Evolutionary conservation across 2,329 filamentous ascomycete genomes (phyloP).

Genomic region (Pseudogymnoascus sp.): DNA sequence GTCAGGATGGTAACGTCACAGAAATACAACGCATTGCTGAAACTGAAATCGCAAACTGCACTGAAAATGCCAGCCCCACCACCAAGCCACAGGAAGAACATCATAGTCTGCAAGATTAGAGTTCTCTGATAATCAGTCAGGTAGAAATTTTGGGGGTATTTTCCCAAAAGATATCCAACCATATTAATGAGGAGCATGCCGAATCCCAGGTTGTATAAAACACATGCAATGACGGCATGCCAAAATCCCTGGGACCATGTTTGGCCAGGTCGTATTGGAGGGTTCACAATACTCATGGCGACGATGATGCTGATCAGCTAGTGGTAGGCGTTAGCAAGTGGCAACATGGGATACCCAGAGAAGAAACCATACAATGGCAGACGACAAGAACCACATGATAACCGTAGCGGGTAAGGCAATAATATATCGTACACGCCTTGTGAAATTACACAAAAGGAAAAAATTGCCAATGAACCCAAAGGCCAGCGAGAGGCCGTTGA

Average conservation of each 20-base stretch:
- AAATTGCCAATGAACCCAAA: constrained; percentile 59
- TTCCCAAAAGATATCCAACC: constrained; percentile 58
- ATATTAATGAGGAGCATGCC: constrained; percentile 60
- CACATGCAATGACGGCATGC: constrained; percentile 57
- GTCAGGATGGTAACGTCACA: constrained; percentile 54
- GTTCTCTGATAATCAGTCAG: constrained; percentile 60
- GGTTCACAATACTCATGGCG: constrained; percentile 45
- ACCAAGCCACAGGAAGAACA: constrained; percentile 61
- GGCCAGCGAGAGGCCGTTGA: constrained; percentile 56
- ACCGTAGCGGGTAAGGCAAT: constrained; percentile 60
- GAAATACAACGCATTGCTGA: constrained; percentile 52
- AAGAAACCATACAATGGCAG: constrained; percentile 49
- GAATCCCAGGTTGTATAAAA: constrained; percentile 53
- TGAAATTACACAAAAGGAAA: constrained; percentile 62
- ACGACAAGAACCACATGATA: constrained; percentile 55
- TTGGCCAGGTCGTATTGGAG: constrained; percentile 36
- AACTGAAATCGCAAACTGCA: constrained; percentile 47
- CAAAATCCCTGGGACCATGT: constrained; percentile 61
- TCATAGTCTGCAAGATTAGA: constrained; percentile 61
- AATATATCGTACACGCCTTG: constrained; percentile 55
- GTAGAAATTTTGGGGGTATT: constrained; percentile 59
- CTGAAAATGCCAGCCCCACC: constrained; percentile 55
- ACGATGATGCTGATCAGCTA: constrained; percentile 50
- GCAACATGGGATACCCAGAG: constrained; percentile 49
- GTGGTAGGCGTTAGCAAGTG: not conserved